Conservation (phyloP, 148 eudicot species). For the Rhododendron mucronatum region DNA sequence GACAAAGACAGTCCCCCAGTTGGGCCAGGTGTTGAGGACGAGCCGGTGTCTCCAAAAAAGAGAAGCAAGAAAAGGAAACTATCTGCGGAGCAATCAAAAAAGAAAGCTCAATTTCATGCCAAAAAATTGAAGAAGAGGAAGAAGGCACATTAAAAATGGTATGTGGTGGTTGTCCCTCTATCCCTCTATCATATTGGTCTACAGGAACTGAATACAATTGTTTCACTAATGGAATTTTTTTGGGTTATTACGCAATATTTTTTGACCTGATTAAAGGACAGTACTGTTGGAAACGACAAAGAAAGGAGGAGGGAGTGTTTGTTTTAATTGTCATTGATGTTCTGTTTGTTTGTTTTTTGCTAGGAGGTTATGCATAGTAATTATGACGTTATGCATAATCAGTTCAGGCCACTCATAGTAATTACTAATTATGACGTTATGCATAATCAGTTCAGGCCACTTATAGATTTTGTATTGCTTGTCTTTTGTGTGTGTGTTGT, state of each 20-base stretch:
- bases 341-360: neutral
- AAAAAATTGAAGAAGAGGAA: slow-evolving; percentile 64
- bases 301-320: neutral
- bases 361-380: neutral
- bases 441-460: neutral
- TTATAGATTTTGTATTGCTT: neutral
- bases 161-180: neutral
- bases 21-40: slow-evolving; percentile 19
- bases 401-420: neutral
- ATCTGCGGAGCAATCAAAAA: slow-evolving; percentile 22
- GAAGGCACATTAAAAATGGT: slow-evolving; percentile 24
- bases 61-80: slow-evolving; percentile 25
- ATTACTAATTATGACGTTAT: neutral
- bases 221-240: neutral
- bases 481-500: neutral
- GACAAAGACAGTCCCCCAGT: slow-evolving; percentile 29
- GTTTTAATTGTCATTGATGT: neutral
- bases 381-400: neutral
- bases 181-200: neutral
- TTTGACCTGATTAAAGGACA: neutral
- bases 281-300: neutral
- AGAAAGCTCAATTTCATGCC: slow-evolving; percentile 25
- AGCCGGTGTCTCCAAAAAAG: slow-evolving; percentile 22
- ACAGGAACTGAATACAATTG: neutral
- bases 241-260: neutral